Evolutionary conservation across 164 flowering plant genomes (phyloP).

Genomic region (Pachysandra terminalis): DNA sequence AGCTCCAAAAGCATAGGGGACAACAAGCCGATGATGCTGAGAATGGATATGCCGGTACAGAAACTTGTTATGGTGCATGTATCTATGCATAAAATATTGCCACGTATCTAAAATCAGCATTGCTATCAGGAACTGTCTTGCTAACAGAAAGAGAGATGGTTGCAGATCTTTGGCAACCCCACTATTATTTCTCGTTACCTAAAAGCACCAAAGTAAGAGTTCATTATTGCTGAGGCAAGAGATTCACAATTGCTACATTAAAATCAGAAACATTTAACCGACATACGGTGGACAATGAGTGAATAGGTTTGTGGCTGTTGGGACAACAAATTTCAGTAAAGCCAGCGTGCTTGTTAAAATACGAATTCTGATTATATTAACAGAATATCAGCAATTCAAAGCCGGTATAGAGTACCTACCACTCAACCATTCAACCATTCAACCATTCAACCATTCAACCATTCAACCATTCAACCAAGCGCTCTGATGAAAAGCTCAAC

Average conservation of each 20-base stretch:
- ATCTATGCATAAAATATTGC: constrained; percentile 95
- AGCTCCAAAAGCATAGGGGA: constrained; percentile 96
- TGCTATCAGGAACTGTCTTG: constrained; percentile 62
- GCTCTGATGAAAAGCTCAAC: too few relatives aligned
- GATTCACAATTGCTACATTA: not conserved
- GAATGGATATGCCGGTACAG: constrained; percentile 88
- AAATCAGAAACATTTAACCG: not conserved
- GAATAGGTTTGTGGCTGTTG: not conserved
- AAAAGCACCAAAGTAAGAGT: not conserved
- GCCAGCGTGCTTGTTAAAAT: too few relatives aligned
- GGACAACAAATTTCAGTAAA: not conserved
- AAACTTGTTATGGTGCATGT: constrained; percentile 95
- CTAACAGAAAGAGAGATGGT: constrained; percentile 43
- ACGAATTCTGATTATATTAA: too few relatives aligned
- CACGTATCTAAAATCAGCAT: constrained; percentile 89
- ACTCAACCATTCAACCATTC: too few relatives aligned
- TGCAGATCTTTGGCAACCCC: constrained; percentile 21
- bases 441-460: too few relatives aligned
- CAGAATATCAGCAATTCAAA: too few relatives aligned
- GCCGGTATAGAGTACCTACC: too few relatives aligned
- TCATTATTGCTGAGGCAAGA: not conserved
- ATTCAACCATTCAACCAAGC: too few relatives aligned
- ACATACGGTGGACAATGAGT: not conserved
- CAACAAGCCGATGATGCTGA: constrained; percentile 86
- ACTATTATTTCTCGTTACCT: constrained; percentile 52